These are phyloP conservation scores for Cubamyces sp. DNA, from an alignment of 768 basidiomycete species.

Conservation along the genomic window DNA sequence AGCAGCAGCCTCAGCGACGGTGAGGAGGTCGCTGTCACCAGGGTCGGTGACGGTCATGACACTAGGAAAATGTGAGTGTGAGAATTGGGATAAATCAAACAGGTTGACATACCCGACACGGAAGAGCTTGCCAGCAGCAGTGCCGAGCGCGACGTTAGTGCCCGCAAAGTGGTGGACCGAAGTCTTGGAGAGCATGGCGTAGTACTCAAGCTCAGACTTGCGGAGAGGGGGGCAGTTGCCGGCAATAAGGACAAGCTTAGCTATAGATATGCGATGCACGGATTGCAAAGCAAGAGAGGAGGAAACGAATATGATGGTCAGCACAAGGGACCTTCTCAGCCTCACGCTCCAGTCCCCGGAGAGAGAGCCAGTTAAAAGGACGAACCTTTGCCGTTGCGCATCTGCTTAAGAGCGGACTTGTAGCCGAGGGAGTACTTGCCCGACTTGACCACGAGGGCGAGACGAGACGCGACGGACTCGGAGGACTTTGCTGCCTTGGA, in stretches of 20 bases:
- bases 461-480: constrained; percentile 91
- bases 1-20: constrained; percentile 75
- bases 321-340: constrained; percentile 99
- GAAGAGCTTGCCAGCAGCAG: constrained; percentile 99
- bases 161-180: constrained; percentile 98
- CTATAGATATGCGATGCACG: constrained; percentile 46
- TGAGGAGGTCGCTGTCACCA: constrained; percentile 95
- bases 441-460: constrained; percentile 97
- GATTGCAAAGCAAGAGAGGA: constrained; percentile 23
- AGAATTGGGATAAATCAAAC: background rate
- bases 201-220: constrained; percentile 99
- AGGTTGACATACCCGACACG: constrained; percentile 78
- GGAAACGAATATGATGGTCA: constrained; percentile 46
- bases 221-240: constrained; percentile 99
- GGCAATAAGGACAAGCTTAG: constrained; percentile 97
- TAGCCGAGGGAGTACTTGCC: constrained; percentile 97
- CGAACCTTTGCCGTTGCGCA: constrained; percentile 98
- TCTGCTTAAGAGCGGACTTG: constrained; percentile 98
- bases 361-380: constrained; percentile 47
- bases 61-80: constrained; percentile 45
- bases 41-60: constrained; percentile 97
- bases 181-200: constrained; percentile 99
- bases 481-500: constrained; percentile 91
- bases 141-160: constrained; percentile 97
- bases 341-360: constrained; percentile 94